Evolutionary conservation across 306 rosid genomes (phyloP).

Genomic region (Vicia faba): DNA sequence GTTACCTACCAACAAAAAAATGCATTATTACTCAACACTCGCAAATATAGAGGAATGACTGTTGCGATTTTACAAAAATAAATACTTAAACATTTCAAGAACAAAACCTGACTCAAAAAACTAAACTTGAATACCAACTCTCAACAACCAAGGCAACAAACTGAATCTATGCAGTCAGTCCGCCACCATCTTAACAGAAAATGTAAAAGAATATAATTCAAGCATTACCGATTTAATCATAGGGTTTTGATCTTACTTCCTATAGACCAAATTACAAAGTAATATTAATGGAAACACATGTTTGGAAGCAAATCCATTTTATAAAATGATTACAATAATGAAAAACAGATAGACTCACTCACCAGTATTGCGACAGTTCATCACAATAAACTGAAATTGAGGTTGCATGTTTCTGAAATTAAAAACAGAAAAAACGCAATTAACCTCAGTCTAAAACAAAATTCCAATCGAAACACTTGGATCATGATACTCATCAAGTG

Average conservation of each 20-base stretch:
- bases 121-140: neutral
- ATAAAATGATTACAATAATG: neutral
- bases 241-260: conserved; percentile 1
- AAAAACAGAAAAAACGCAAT: neutral
- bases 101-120: conserved; percentile 10
- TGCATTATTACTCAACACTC: neutral
- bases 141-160: neutral
- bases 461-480: conserved; percentile 3
- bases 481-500: conserved; percentile 14
- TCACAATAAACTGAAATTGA: conserved; percentile 65
- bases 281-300: neutral
- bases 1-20: conserved; percentile 26
- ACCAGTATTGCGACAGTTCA: conserved; percentile 70
- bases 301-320: neutral
- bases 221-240: neutral
- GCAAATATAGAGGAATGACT: conserved; percentile 8
- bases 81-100: neutral
- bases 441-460: conserved; percentile 3
- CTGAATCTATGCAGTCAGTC: neutral
- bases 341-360: conserved; percentile 32
- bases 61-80: neutral
- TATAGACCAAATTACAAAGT: neutral
- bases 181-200: neutral
- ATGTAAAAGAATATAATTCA: neutral
- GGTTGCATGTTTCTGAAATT: conserved; percentile 60